Evolutionary conservation across 345 rosid species (phyloP).

Genomic region (Rhizophora apiculata): DNA sequence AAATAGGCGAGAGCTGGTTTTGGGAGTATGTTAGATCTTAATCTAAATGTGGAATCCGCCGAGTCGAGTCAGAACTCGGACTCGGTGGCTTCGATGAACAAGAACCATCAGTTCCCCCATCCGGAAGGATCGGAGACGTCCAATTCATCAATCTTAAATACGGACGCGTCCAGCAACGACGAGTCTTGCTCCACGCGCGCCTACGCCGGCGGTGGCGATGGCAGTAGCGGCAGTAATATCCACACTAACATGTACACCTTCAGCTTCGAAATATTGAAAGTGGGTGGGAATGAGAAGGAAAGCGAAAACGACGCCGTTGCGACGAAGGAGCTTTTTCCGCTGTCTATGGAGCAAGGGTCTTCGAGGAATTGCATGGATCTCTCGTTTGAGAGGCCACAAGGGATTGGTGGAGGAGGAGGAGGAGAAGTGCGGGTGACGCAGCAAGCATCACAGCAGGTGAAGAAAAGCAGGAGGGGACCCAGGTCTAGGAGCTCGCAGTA

Average conservation of each 20-base stretch:
- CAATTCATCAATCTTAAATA: constrained; percentile 79
- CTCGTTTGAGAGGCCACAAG: constrained; percentile 29
- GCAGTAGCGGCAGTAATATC: constrained; percentile 10
- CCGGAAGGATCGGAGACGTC: constrained; percentile 55
- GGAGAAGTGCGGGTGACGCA: constrained; percentile 41
- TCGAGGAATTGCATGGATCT: constrained; percentile 58
- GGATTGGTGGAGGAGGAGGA: constrained; percentile 13
- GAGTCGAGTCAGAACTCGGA: constrained; percentile 52
- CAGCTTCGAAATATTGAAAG: constrained; percentile 70
- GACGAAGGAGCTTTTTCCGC: constrained; percentile 68
- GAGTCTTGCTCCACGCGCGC: constrained; percentile 69
- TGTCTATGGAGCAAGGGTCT: constrained; percentile 14
- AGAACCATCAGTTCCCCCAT: background rate
- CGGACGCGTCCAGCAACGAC: constrained; percentile 56
- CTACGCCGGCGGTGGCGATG: constrained; percentile 11
- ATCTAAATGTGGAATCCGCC: constrained; percentile 55
- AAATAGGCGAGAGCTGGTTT: background rate
- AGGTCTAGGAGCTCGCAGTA: constrained; percentile 97
- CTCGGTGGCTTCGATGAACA: constrained; percentile 27
- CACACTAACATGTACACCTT: constrained; percentile 29
- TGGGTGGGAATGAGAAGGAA: constrained; percentile 25
- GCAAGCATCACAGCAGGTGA: constrained; percentile 46
- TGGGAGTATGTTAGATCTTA: constrained; percentile 75
- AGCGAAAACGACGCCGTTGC: constrained; percentile 23
- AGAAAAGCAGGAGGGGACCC: constrained; percentile 92